These are phyloP conservation scores for Iris macrosiphon DNA, from an alignment of 106 monocot species.

Conservation along the genomic window DNA sequence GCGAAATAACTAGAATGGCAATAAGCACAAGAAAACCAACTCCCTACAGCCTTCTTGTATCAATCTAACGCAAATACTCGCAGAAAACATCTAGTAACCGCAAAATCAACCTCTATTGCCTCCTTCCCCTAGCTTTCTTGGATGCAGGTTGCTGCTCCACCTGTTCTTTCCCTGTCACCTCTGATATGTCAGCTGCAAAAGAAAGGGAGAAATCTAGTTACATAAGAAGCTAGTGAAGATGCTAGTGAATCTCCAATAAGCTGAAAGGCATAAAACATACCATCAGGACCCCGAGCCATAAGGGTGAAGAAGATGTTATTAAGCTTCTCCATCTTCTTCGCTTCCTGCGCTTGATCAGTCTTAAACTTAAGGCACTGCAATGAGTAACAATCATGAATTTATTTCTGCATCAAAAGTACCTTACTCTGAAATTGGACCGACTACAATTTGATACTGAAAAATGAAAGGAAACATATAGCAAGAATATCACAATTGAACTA, in stretches of 20 bases:
- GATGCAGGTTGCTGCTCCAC: slow-evolving; percentile 39
- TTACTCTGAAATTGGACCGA: no score
- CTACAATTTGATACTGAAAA: no score
- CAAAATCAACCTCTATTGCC: slow-evolving; percentile 31
- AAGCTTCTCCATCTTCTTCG: slow-evolving; percentile 80
- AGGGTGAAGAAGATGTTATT: slow-evolving; percentile 83
- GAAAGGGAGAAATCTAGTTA: neutral
- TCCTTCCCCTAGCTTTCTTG: slow-evolving; percentile 66
- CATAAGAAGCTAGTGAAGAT: neutral
- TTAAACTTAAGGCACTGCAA: slow-evolving; percentile 80
- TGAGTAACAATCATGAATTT: neutral
- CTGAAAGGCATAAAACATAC: slow-evolving; percentile 13
- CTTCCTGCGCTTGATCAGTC: slow-evolving; percentile 72
- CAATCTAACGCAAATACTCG: no score
- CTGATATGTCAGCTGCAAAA: slow-evolving; percentile 55
- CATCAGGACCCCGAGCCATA: slow-evolving; percentile 75
- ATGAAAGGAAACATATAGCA: no score
- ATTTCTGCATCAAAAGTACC: no score
- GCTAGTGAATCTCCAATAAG: neutral
- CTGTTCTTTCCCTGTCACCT: slow-evolving; percentile 57
- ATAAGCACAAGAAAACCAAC: no score
- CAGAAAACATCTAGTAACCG: no score
- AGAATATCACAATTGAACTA: no score
- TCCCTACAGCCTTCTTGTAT: no score
- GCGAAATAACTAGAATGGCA: no score